These are phyloP conservation scores for Podospora comata DNA, from an alignment of 495 filamentous ascomycete species.

Conservation along the genomic window DNA sequence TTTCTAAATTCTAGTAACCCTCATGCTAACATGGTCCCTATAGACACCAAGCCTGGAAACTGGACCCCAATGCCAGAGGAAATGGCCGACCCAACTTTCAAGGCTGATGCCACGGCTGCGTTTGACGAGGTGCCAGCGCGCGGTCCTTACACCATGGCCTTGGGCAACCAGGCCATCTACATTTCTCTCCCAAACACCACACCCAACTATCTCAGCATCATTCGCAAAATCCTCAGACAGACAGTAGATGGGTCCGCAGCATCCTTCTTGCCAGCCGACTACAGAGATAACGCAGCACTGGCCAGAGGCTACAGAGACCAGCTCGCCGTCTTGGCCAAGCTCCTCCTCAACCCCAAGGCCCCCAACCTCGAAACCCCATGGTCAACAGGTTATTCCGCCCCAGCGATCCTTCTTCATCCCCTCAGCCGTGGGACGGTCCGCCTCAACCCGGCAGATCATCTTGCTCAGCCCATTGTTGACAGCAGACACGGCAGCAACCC, in stretches of 20 bases:
- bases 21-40: too few species aligned
- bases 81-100: conserved; percentile 24
- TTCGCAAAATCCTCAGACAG: conserved; percentile 16
- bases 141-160: conserved; percentile 28
- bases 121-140: conserved; percentile 25
- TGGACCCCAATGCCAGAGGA: conserved; percentile 18
- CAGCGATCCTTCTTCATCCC: conserved; percentile 31
- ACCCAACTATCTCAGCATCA: conserved; percentile 16
- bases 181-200: conserved; percentile 25
- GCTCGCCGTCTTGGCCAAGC: conserved; percentile 19
- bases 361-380: conserved; percentile 32
- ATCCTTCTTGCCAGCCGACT: conserved; percentile 18
- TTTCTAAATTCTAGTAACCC: too few species aligned
- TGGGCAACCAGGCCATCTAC: conserved; percentile 28
- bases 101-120: conserved; percentile 20
- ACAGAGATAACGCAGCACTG: conserved; percentile 16
- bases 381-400: conserved; percentile 16
- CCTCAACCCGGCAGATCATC: conserved; percentile 35
- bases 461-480: conserved; percentile 33
- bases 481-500: conserved; percentile 34
- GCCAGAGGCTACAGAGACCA: conserved; percentile 26
- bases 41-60: conserved; percentile 17
- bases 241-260: conserved; percentile 6
- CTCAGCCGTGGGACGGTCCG: conserved; percentile 32
- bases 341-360: conserved; percentile 18